Percentiles rank a stretch among this genome's conserved stretches.
phyloP scores from a whole-genome alignment of 2,329 filamentous ascomycete genomes.

The Annulohypoxylon truncatum region DNA sequence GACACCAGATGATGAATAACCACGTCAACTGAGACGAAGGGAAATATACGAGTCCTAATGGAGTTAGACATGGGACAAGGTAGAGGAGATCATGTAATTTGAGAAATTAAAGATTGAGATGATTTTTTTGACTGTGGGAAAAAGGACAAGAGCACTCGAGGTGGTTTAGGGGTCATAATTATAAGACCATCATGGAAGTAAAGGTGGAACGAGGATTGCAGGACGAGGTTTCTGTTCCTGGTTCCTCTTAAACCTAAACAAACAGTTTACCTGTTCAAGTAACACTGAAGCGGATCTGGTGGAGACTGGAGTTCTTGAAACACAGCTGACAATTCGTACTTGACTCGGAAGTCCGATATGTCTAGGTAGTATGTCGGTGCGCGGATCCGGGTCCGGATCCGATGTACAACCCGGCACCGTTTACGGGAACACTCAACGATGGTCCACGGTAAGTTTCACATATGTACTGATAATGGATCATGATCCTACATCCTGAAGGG shows the following conservation, averaged over 20 bases:
- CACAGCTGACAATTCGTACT: not conserved
- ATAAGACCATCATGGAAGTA: not conserved
- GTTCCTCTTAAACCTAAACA: not conserved
- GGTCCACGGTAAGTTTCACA: not conserved
- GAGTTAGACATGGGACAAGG: not conserved
- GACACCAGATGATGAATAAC: not conserved
- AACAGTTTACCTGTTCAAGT: not conserved
- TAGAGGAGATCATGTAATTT: not conserved
- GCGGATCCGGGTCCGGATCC: conserved; percentile 5
- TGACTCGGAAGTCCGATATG: not conserved
- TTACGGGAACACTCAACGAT: not conserved
- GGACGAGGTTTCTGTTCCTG: not conserved
- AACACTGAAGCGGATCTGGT: not conserved
- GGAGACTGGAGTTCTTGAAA: not conserved
- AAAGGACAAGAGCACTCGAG: not conserved
- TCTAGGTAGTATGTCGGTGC: not conserved
- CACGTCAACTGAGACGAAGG: not conserved
- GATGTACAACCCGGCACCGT: not conserved
- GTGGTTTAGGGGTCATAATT: not conserved
- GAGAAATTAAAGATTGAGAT: not conserved
- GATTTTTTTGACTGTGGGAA: not conserved
- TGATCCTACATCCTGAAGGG: not conserved
- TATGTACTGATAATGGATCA: too few relatives aligned
- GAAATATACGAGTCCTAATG: not conserved
- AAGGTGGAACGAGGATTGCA: conserved; percentile 1